Base-by-base conservation (phyloP, 2,329 filamentous ascomycete genomes). In the Aureobasidium sp. region DNA sequence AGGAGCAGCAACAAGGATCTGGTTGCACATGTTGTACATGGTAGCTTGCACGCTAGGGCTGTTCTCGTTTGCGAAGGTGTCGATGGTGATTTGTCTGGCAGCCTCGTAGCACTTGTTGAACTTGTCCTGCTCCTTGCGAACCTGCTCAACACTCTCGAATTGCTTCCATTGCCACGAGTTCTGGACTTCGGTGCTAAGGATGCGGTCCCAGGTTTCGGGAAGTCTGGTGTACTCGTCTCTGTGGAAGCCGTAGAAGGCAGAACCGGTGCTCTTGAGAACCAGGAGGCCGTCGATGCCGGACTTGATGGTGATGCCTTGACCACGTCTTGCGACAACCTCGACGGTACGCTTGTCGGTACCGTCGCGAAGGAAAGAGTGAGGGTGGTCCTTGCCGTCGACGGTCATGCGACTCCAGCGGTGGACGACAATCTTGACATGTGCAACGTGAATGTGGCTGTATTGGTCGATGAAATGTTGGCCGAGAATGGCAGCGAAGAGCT, bases 21-120 rank as follows among this genome's bases (percentile, higher is more conserved):
- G 79, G 74, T 93, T 88, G 68, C 84, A 86, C 93, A 99, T 99
- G 80, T 96, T 95, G 80, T 96, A 99, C 94, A 99, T 97, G 63
- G 93, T 97, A 68, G 86, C 87, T 78, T 99, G 94, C 25, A 99
- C 94, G 68, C 90, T 95, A 49, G 94, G 89, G 69, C 90, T 95
- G 71, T 91, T 81, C 70, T 99, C 92, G 70, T 87, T 84, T 43
- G 94, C 93, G 70, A 99, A 99, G 0, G 86, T 89, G 77, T 89
- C 88, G 73, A 96, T 81, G n/a, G 92, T 96, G 72, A 95, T 94
- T 57, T 80, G 78, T 63, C 90, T 82, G n/a, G 90, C 90, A 58
- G 81, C 80, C 65, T 85, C 79, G 82, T 87, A 96, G 21, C 92
- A 89, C 64, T 79, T 76, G 72, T 96, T 86, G 72, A 97, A 99